phyloP scores from a whole-genome alignment of 2,329 filamentous ascomycete genomes.

The Fusarium sp. region DNA sequence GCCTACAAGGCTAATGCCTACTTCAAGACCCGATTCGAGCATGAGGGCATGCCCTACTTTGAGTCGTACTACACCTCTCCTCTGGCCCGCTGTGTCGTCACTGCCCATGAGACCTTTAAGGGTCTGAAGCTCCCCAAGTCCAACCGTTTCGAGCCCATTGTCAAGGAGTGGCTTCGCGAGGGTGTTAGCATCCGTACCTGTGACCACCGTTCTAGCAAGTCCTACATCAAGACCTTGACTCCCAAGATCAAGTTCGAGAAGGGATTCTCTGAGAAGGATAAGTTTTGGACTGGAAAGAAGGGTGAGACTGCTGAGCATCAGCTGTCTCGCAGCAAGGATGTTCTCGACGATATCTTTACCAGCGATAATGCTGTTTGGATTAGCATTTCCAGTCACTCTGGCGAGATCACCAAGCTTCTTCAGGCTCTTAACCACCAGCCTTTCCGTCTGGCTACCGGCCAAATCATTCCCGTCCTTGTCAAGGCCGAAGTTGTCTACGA shows the following conservation, averaged over 20 bases:
- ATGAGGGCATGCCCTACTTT: slow-evolving; percentile 65
- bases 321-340: slow-evolving; percentile 56
- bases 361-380: slow-evolving; percentile 63
- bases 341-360: slow-evolving; percentile 65
- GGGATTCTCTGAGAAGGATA: slow-evolving; percentile 65
- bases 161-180: slow-evolving; percentile 73
- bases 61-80: slow-evolving; percentile 71
- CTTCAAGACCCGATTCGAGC: slow-evolving; percentile 61
- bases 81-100: slow-evolving; percentile 67
- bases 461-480: slow-evolving; percentile 72
- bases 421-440: slow-evolving; percentile 65
- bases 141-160: slow-evolving; percentile 61
- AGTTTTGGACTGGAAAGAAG: slow-evolving; percentile 54
- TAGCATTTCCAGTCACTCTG: slow-evolving; percentile 67
- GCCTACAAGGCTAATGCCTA: slow-evolving; percentile 65
- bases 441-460: slow-evolving; percentile 70
- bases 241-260: slow-evolving; percentile 65
- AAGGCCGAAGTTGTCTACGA: slow-evolving; percentile 58
- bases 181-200: slow-evolving; percentile 73
- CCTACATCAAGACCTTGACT: slow-evolving; percentile 60
- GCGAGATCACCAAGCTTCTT: slow-evolving; percentile 62
- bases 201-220: slow-evolving; percentile 65
- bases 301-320: slow-evolving; percentile 58
- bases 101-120: slow-evolving; percentile 67
- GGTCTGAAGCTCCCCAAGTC: slow-evolving; percentile 59